phyloP scores from a whole-genome alignment of 805 yeast species.

The Torulaspora gathmanii region DNA sequence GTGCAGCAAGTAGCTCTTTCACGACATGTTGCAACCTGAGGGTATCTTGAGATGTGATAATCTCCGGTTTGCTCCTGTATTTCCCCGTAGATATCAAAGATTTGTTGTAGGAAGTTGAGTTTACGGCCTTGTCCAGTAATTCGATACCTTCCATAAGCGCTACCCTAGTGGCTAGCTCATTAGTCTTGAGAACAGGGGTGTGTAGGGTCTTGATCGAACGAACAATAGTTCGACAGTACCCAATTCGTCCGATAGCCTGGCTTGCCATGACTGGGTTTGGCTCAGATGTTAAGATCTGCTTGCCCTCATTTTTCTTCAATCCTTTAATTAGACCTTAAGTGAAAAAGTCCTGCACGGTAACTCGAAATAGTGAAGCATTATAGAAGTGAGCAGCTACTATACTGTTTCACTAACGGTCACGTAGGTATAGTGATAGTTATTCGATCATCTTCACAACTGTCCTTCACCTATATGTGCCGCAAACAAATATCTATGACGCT shows the following conservation, averaged over 20 bases:
- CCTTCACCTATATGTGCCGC: neutral
- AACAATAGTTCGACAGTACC: neutral
- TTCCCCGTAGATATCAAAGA: constrained; percentile 24
- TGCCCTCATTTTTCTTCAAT: neutral
- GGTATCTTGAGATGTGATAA: constrained; percentile 22
- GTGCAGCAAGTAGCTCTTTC: constrained; percentile 19
- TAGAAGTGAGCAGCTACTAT: neutral
- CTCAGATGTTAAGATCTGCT: neutral
- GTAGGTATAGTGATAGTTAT: neutral
- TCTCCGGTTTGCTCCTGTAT: constrained; percentile 23
- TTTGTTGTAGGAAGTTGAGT: constrained; percentile 22
- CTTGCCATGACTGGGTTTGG: neutral
- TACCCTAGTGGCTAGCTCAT: constrained; percentile 12
- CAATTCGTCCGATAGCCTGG: neutral
- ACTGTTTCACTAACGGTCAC: neutral
- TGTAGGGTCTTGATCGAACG: constrained; percentile 28
- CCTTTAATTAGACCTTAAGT: neutral
- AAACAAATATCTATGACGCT: neutral
- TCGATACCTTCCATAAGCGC: constrained; percentile 18
- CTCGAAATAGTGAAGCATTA: neutral
- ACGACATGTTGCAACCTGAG: constrained; percentile 19
- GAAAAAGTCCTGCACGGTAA: neutral
- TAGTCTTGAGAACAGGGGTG: constrained; percentile 24
- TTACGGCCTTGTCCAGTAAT: constrained; percentile 22
- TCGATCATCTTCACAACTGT: neutral